Base-by-base conservation (phyloP, 108 stramenopile species). In the Conticribra guillardii region DNA sequence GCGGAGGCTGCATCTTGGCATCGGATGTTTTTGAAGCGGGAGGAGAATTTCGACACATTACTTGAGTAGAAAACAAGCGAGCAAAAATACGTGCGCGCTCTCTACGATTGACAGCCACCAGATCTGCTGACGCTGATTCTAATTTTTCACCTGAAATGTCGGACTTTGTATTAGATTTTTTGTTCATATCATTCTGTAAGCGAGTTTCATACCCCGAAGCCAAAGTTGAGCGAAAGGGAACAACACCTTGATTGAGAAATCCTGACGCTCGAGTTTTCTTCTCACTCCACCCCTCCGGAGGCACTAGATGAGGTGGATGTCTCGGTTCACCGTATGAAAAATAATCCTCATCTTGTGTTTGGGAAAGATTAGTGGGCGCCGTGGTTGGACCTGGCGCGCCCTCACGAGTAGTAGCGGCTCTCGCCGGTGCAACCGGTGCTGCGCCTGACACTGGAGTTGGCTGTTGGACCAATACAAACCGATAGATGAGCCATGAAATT, bases 81-180 rank as follows among this genome's bases (percentile, higher is more conserved):
- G 74, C 74, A 44, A 75, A 75, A 26, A 75, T 60, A n/a, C 74
- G 58, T n/a, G 74, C 74, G 23, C 74, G 65, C 59, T 75, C 66
- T 54, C 51, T 52, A 4, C 74, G 74, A 27, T 75, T 61, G 47
- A 32, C 27, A 11, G 55, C 57, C 23, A 73, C 64, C 0, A 55
- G 16, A 47, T 63, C 69, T 0, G 8, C 27, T 28, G 9, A 32
- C 21, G 51, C 15, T 19, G 50, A 24, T n/a, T n/a, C n/a, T n/a
- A n/a, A n/a, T n/a, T 41, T 11, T 11, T 11, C 37, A 9, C 37
- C 37, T 5, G 37, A 41, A 41, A 41, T 41, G 5, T 41, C 11
- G 37, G 8, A 11, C 8, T 41, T 5, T 44, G 54, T 46, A 18
- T 26, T 8, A 11, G 19, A 17, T 26, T 34, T 22, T 28, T 1